Conservation (phyloP, 2,329 filamentous ascomycete genomes). For the Venturia carpophila region DNA sequence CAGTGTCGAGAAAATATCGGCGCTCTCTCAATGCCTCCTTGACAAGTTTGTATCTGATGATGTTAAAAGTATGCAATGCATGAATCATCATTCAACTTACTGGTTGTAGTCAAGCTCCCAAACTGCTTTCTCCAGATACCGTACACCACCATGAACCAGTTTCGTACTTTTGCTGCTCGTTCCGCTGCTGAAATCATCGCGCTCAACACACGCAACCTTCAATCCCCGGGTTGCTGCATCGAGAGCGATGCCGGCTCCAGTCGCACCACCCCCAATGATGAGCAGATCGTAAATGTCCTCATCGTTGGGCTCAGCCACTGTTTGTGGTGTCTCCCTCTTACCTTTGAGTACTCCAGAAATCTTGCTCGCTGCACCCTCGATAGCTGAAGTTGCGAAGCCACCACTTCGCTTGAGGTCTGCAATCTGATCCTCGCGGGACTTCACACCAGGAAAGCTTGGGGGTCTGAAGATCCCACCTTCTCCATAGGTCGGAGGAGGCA, state of each 20-base stretch:
- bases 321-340: conserved; percentile 23
- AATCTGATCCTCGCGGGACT: conserved; percentile 57
- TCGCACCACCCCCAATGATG: conserved; percentile 72
- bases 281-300: conserved; percentile 64
- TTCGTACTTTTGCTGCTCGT: conserved; percentile 86
- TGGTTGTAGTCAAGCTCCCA: conserved; percentile 81
- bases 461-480: conserved; percentile 60
- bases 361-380: conserved; percentile 32
- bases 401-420: conserved; percentile 48
- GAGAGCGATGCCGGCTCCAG: conserved; percentile 70
- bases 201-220: conserved; percentile 72
- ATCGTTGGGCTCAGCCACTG: conserved; percentile 27
- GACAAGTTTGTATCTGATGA: conserved; percentile 56
- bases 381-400: conserved; percentile 31
- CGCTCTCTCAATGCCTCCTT: conserved; percentile 75
- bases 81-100: conserved; percentile 32
- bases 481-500: conserved; percentile 62
- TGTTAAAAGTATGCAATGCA: background rate
- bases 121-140: conserved; percentile 79
- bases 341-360: conserved; percentile 27
- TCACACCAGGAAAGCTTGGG: conserved; percentile 57
- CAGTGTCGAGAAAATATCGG: conserved; percentile 75
- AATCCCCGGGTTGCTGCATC: conserved; percentile 72
- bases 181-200: conserved; percentile 74
- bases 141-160: conserved; percentile 75